A percentile compares a stretch with the other conserved stretches of the same genome.
phyloP scores from a whole-genome alignment of 2,329 filamentous ascomycete species.

The Aspergillus sp. region DNA sequence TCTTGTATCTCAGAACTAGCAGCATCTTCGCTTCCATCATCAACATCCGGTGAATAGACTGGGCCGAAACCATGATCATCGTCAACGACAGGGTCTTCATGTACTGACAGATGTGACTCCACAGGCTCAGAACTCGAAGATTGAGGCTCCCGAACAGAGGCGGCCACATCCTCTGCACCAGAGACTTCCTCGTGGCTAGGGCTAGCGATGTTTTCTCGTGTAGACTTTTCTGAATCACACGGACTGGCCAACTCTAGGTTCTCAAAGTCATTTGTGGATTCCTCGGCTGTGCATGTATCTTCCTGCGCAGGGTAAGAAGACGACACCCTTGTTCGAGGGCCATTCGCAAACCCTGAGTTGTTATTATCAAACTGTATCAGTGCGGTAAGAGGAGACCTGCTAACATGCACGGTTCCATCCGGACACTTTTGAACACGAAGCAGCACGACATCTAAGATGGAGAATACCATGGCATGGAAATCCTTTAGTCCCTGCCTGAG shows the following conservation, averaged over 20 bases:
- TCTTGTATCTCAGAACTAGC: neutral
- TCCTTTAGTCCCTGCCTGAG: slow-evolving; percentile 12
- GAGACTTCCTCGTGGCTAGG: neutral
- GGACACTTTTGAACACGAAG: slow-evolving; percentile 13
- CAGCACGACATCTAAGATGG: slow-evolving; percentile 20
- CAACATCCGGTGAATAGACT: neutral
- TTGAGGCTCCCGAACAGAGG: neutral
- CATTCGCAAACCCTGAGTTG: slow-evolving; percentile 9
- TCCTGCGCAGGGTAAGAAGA: neutral
- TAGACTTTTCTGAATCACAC: neutral
- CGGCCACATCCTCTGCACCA: neutral
- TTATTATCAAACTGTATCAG: slow-evolving; percentile 17
- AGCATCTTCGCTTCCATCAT: neutral
- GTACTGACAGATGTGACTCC: neutral
- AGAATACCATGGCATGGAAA: slow-evolving; percentile 23
- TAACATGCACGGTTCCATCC: slow-evolving; percentile 6
- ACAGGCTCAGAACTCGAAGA: neutral
- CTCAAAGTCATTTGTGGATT: neutral
- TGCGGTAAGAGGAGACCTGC: slow-evolving; percentile 15
- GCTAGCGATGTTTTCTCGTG: neutral
- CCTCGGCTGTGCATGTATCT: neutral
- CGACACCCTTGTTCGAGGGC: slow-evolving; percentile 11
- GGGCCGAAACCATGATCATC: neutral
- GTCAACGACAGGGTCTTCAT: neutral
- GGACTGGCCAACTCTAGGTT: too few species aligned